Evolutionary conservation across 208 protist species (phyloP), one percentile per base, ranked within the genome.

Genomic region (Trypanosoma cruzi): DNA sequence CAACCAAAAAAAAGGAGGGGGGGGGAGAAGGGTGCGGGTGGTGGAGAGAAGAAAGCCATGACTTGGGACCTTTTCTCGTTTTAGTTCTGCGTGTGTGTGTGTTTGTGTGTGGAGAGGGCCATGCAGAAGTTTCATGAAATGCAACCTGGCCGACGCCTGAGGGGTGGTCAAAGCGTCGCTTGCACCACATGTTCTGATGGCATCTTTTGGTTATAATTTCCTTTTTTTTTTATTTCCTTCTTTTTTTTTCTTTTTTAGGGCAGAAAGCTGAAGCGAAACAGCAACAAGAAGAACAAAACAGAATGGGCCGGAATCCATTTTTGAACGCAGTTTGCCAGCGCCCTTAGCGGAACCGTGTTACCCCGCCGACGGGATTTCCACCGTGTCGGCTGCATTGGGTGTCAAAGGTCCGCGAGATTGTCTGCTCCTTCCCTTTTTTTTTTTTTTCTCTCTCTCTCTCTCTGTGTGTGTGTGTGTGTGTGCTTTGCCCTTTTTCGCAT

Each of bases 401-500:
- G 87, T 93, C 87, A 93, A 93, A 90, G 79, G 79, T 70, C 57
- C 85, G 85, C 82, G 53, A 88, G 24, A 60, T n/a, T 20, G 13
- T 10, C 16, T 40, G 20, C n/a, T n/a, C n/a, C 16, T 13, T 18
- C 22, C 32, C 10, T 13, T 1, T 28, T 37, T 59, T 70, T 31
- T 40, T 24, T 69, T 36, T 14, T 62, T 56, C 20, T 58, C 57
- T 62, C 66, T 63, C 67, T 54, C n/a, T 59, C 69, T 31, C 53
- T 14, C 36, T 56, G 8, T 54, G 18, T 57, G 48, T 24, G 6
- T 28, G n/a, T 63, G 31, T 60, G n/a, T 55, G 48, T 54, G 28
- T 68, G n/a, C 72, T 64, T 69, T 64, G 48, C 48, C 5, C 28
- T 31, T 53, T 22, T 34, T 50, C 13, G 20, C 3, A 32, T 34